Evolutionary conservation across 73 alveolate genomes (phyloP).

Genomic region (Tetrahymena elliotti): DNA sequence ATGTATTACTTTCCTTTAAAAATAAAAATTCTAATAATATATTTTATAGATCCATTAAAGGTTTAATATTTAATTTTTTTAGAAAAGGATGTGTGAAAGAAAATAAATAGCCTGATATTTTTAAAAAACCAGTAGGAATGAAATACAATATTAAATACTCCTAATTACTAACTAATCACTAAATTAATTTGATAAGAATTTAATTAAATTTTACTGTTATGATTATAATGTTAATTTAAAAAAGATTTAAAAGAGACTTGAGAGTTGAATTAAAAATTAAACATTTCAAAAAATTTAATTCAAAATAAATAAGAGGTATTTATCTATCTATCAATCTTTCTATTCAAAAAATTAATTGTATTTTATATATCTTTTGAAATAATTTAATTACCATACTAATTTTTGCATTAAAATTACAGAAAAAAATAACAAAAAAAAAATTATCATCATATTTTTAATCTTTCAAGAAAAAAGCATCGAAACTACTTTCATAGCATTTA

Average conservation of each 20-base stretch:
- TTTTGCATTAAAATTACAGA: not conserved
- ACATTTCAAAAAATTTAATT: not conserved
- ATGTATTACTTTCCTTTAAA: too few relatives aligned
- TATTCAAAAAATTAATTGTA: not conserved
- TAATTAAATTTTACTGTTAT: not conserved
- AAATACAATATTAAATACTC: not conserved
- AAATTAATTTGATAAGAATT: not conserved
- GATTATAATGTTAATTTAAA: not conserved
- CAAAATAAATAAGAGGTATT: not conserved
- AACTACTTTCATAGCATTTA: not conserved
- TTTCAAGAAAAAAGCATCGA: not conserved
- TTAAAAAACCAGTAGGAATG: not conserved
- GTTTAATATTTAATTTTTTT: too few relatives aligned
- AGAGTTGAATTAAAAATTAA: not conserved
- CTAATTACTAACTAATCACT: not conserved
- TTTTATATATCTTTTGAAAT: not conserved
- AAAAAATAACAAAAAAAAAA: not conserved
- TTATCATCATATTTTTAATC: not conserved
- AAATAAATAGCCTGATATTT: not conserved
- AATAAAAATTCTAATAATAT: too few relatives aligned
- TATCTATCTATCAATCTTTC: too few relatives aligned
- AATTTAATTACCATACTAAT: not conserved
- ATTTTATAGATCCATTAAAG: too few relatives aligned
- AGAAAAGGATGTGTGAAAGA: too few relatives aligned
- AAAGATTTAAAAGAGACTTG: not conserved